Percentiles rank a stretch among this genome's conserved stretches.
phyloP scores from a whole-genome alignment of 441 rosid genomes.

The Jatropha podagrica region DNA sequence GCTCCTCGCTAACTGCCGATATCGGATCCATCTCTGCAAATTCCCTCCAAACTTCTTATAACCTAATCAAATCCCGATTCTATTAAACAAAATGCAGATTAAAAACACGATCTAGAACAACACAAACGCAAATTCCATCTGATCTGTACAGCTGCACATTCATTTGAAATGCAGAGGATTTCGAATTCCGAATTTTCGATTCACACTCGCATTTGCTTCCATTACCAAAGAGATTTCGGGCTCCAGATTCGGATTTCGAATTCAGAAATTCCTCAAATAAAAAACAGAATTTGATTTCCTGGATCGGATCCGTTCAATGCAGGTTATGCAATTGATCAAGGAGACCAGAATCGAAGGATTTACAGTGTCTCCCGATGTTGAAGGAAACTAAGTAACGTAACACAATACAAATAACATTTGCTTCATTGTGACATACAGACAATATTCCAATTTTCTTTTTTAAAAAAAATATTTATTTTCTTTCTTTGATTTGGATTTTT shows the following conservation, averaged over 20 bases:
- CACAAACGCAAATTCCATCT: not conserved
- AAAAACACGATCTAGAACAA: slow-evolving; percentile 5
- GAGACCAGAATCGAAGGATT: slow-evolving; percentile 10
- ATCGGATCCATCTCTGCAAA: slow-evolving; percentile 52
- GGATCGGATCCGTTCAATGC: slow-evolving; percentile 4
- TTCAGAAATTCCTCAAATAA: not conserved
- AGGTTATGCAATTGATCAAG: not conserved
- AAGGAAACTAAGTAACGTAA: not conserved
- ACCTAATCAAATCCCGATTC: not conserved
- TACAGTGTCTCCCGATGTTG: not conserved
- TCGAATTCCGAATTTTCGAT: not conserved
- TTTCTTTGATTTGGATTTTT: too few species aligned
- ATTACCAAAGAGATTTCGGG: not conserved
- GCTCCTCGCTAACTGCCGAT: slow-evolving; percentile 72
- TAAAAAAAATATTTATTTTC: too few species aligned
- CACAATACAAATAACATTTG: too few species aligned
- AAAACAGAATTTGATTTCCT: not conserved
- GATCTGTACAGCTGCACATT: not conserved
- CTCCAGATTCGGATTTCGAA: not conserved
- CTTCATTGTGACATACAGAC: too few species aligned
- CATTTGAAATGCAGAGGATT: slow-evolving; percentile 4
- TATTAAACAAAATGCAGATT: not conserved
- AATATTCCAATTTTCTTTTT: too few species aligned
- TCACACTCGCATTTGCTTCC: not conserved
- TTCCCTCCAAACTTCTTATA: not conserved